These are phyloP conservation scores for Liriodendron chinense DNA, from an alignment of 164 flowering plant species.

Conservation along the genomic window DNA sequence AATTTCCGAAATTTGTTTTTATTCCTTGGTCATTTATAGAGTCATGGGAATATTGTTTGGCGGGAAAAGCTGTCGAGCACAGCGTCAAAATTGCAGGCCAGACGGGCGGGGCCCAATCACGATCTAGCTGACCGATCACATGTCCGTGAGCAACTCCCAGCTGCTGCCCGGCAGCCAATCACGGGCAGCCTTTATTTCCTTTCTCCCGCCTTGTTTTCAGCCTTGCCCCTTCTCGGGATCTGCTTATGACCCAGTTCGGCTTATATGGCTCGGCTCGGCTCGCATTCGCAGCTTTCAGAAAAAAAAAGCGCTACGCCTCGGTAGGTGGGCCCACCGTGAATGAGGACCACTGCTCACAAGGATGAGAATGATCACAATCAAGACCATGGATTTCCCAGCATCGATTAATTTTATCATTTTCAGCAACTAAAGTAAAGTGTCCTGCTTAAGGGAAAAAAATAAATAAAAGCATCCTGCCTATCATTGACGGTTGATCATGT, in stretches of 20 bases:
- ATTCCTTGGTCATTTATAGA: neutral
- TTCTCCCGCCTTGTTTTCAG: neutral
- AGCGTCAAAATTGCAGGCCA: neutral
- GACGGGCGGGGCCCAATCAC: neutral
- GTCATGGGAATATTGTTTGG: neutral
- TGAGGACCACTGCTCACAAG: neutral
- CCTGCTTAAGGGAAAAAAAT: no score
- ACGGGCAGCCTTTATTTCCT: neutral
- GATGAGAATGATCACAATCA: neutral
- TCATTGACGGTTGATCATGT: no score
- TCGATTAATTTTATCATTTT: neutral
- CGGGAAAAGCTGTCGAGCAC: neutral
- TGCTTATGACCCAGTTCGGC: neutral
- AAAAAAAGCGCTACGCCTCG: neutral
- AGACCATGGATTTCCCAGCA: neutral
- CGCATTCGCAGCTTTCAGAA: neutral
- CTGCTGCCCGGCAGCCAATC: neutral
- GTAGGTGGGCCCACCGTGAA: neutral
- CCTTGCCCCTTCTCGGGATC: neutral
- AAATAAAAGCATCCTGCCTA: no score
- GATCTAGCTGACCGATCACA: neutral
- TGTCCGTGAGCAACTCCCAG: neutral
- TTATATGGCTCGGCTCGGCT: constrained; percentile 5
- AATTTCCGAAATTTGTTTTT: no score
- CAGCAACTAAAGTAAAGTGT: neutral